Evolutionary conservation across 805 yeast species (phyloP).

Genomic region (Phaffomyces opuntiae): DNA sequence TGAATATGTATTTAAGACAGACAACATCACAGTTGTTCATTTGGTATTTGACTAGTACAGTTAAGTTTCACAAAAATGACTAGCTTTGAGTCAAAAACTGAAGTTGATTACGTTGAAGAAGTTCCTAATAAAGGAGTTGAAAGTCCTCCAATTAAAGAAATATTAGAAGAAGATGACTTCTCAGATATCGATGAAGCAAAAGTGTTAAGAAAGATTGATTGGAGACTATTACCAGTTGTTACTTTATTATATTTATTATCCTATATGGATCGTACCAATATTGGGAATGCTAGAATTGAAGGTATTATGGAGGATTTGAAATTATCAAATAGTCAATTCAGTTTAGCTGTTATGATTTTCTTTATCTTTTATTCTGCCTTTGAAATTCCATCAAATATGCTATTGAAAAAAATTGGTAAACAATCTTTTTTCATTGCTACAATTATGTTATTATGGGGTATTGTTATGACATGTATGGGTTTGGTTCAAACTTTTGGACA

Average conservation of each 20-base stretch:
- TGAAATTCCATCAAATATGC: slow-evolving; percentile 29
- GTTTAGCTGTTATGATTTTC: slow-evolving; percentile 36
- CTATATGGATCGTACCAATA: slow-evolving; percentile 45
- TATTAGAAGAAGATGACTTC: slow-evolving; percentile 2
- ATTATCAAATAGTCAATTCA: slow-evolving; percentile 29
- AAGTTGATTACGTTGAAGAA: slow-evolving; percentile 2
- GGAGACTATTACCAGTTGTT: slow-evolving; percentile 33
- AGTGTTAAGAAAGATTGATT: slow-evolving; percentile 33
- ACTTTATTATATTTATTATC: slow-evolving; percentile 35
- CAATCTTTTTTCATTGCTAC: slow-evolving; percentile 41
- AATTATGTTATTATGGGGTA: slow-evolving; percentile 39
- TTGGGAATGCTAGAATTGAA: slow-evolving; percentile 49
- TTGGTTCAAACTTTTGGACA: slow-evolving; percentile 28
- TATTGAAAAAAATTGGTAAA: slow-evolving; percentile 15
- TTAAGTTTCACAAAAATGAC: not conserved
- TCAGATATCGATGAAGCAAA: slow-evolving; percentile 18
- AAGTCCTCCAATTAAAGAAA: not conserved
- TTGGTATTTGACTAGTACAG: no score
- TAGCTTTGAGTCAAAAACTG: slow-evolving; percentile 1
- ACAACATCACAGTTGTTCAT: no score
- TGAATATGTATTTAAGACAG: no score
- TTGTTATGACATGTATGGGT: slow-evolving; percentile 38
- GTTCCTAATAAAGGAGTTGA: not conserved
- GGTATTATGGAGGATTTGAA: slow-evolving; percentile 35
- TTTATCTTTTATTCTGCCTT: slow-evolving; percentile 34